A percentile compares a stretch with the other conserved stretches of the same genome.
These are phyloP conservation scores for Parietaria judaica DNA, from an alignment of 306 rosid genomes.

Conservation along the genomic window DNA sequence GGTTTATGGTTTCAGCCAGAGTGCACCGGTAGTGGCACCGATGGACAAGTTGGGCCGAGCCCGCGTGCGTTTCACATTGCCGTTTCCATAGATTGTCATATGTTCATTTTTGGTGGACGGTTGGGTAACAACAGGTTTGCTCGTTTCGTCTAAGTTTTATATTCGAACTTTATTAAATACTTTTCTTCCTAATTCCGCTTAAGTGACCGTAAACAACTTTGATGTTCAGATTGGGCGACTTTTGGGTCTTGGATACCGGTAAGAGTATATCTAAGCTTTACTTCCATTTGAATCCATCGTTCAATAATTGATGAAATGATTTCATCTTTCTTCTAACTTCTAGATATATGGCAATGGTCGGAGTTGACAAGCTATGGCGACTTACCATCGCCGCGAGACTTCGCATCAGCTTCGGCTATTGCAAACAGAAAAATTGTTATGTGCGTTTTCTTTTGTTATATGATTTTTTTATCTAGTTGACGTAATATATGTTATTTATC, in stretches of 20 bases:
- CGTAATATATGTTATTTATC: conserved; percentile 14
- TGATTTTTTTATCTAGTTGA: not conserved
- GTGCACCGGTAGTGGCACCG: conserved; percentile 79
- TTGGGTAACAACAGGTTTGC: conserved; percentile 64
- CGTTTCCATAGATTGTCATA: conserved; percentile 84
- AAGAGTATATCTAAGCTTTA: conserved; percentile 15
- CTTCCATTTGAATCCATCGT: not conserved
- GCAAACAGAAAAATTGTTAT: conserved; percentile 84
- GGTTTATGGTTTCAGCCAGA: conserved; percentile 83
- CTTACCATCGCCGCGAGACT: conserved; percentile 87
- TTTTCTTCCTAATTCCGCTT: not conserved
- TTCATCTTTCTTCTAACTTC: conserved; percentile 34
- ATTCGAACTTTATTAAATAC: conserved; percentile 5
- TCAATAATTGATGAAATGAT: conserved; percentile 5
- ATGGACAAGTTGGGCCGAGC: conserved; percentile 76
- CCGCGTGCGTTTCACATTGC: conserved; percentile 92
- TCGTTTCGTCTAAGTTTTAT: not conserved
- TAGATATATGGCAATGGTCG: conserved; percentile 99
- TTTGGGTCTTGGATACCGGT: conserved; percentile 99
- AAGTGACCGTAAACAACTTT: conserved; percentile 21
- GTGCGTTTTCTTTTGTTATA: conserved; percentile 36
- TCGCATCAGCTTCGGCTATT: conserved; percentile 86
- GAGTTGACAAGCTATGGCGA: conserved; percentile 93
- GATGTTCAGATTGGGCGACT: conserved; percentile 83
- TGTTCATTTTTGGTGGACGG: conserved; percentile 98